These are phyloP conservation scores for Globisporangium nodosum DNA, from an alignment of 352 stramenopile genomes.

Conservation along the genomic window DNA sequence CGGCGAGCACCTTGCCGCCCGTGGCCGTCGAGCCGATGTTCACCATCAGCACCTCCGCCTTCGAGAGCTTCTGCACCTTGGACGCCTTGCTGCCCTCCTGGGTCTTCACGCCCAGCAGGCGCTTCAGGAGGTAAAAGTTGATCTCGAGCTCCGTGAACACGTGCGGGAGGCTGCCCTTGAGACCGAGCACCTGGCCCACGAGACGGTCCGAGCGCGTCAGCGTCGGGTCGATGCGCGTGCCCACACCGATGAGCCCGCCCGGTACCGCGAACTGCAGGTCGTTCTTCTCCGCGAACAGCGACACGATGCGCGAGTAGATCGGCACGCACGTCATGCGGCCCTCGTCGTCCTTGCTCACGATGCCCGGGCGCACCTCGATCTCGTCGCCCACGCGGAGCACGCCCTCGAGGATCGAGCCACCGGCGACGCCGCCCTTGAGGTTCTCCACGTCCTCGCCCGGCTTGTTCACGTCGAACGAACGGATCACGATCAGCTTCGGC, in stretches of 20 bases:
- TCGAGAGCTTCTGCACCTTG: slow-evolving; percentile 99
- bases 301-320: slow-evolving; percentile 94
- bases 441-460: slow-evolving; percentile 98
- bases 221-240: slow-evolving; percentile 99
- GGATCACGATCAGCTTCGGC: slow-evolving; percentile 99
- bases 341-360: slow-evolving; percentile 98
- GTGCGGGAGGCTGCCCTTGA: slow-evolving; percentile 96
- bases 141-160: slow-evolving; percentile 99
- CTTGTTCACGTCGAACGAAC: slow-evolving; percentile 99
- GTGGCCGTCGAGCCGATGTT: slow-evolving; percentile 99
- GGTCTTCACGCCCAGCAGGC: slow-evolving; percentile 98
- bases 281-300: slow-evolving; percentile 99
- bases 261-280: slow-evolving; percentile 98
- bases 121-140: slow-evolving; percentile 99
- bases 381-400: slow-evolving; percentile 97
- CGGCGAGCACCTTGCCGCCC: slow-evolving; percentile 92
- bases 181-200: slow-evolving; percentile 97
- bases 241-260: slow-evolving; percentile 99
- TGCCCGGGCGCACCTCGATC: slow-evolving; percentile 99
- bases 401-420: slow-evolving; percentile 94
- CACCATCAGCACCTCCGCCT: slow-evolving; percentile 99
- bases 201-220: slow-evolving; percentile 98
- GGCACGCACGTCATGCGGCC: slow-evolving; percentile 93
- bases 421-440: slow-evolving; percentile 91
- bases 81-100: slow-evolving; percentile 98